Base-by-base conservation (phyloP, 108 stramenopile species). In the Cylindrotheca closterium region DNA sequence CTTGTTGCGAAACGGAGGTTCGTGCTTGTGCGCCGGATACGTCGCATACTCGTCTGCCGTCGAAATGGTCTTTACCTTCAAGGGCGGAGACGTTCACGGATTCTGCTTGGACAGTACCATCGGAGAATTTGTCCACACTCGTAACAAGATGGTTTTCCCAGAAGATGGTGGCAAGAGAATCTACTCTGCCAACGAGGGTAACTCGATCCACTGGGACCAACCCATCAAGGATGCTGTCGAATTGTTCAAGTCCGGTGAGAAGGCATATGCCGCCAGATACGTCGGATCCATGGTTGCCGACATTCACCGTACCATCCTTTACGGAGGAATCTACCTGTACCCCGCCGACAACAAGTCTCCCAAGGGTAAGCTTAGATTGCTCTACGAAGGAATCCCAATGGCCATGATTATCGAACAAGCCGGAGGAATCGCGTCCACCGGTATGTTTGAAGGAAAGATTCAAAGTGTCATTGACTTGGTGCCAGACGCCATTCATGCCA, bases 301-400 rank as follows among this genome's bases (percentile, higher is more conserved):
- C 62, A 96, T 99, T 55, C 99, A 99, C 84, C 94, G 98, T 48
- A 99, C 99, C 29, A 84, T 99, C 63, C 83, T 98, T 30, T 99
- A 99, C 66, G 97, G 97, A 58, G 99, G 99, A 17, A 94, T 99
- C 62, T 99, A 97, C 78, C 71, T 98, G 42, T 99, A 99, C 81
- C 99, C 99, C 21, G 96, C 97, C 3, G 96, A 98, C 67, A 88
- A 79, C 65, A 96, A 96, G 67, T 82, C 83, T 32, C 89, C 88
- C 24, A 93, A 96, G 73, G 95, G 96, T 67, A 96, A 96, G 85
- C 86, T 96, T 63, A 94, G 98, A 63, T 86, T 98, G 60, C 91
- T 99, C 10, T 99, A 99, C 74, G 99, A 98, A 82, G 98, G 96
- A 57, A 96, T 98, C 81, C 99, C 99, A 31, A 99, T 99, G 99